These are phyloP conservation scores for Sequoiadendron giganteum DNA, from an alignment of 75 land plant species.

Conservation along the genomic window DNA sequence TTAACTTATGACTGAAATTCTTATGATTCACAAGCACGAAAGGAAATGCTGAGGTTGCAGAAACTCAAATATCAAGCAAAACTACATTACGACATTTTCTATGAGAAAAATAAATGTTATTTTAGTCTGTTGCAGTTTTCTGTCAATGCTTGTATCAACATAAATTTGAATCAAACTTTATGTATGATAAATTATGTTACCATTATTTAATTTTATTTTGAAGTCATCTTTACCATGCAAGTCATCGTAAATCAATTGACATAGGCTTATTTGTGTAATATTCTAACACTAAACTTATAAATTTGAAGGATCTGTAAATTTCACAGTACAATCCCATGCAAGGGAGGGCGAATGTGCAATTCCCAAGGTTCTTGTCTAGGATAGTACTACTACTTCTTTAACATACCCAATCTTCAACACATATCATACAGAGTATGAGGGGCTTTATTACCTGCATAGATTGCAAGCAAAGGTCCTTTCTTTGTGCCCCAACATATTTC, in stretches of 20 bases:
- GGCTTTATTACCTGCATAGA: constrained; percentile 34
- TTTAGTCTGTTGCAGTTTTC: not conserved
- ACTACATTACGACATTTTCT: not conserved
- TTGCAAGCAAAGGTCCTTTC: constrained; percentile 49
- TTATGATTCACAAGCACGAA: not conserved
- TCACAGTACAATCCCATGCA: constrained; percentile 32
- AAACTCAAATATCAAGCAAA: not conserved
- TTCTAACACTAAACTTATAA: not conserved
- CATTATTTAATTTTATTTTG: not conserved
- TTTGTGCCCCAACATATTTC: constrained; percentile 42
- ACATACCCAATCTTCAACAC: constrained; percentile 48
- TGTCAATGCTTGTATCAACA: not conserved
- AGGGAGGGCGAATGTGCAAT: constrained; percentile 11
- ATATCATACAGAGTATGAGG: constrained; percentile 51
- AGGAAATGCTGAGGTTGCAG: not conserved
- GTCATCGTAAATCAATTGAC: not conserved
- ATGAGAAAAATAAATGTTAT: not conserved
- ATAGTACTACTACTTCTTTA: constrained; percentile 21
- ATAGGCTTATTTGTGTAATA: not conserved
- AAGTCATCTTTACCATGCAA: not conserved
- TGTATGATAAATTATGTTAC: not conserved
- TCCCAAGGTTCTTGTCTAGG: constrained; percentile 23
- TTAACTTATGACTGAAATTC: not conserved
- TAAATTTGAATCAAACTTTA: not conserved
- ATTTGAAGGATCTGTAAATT: constrained; percentile 18